These are phyloP conservation scores for Barbarea vulgaris DNA, from an alignment of 345 rosid genomes.

Conservation along the genomic window DNA sequence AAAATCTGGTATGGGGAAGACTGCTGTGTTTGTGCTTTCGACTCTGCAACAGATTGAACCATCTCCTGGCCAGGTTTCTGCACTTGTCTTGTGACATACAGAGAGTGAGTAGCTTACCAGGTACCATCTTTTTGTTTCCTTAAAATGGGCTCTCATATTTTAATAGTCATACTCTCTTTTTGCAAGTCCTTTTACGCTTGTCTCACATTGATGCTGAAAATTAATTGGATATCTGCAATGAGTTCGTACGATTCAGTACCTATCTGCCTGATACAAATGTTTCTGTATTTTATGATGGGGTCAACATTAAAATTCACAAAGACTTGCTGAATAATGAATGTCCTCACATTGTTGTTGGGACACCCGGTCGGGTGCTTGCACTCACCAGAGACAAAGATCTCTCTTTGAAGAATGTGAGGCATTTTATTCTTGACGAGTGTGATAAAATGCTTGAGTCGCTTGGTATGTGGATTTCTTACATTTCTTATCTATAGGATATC, in stretches of 20 bases:
- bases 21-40: conserved; percentile 93
- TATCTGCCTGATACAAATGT: conserved; percentile 88
- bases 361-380: conserved; percentile 94
- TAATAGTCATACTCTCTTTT: background rate
- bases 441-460: conserved; percentile 99
- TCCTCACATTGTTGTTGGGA: conserved; percentile 98
- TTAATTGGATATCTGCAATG: conserved; percentile 78
- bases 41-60: conserved; percentile 94
- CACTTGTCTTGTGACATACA: conserved; percentile 95
- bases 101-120: conserved; percentile 96
- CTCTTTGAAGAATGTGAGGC: conserved; percentile 97
- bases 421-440: conserved; percentile 98
- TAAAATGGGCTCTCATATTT: background rate
- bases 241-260: conserved; percentile 96
- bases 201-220: background rate
- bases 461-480: conserved; percentile 43
- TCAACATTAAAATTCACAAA: conserved; percentile 84
- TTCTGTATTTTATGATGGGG: conserved; percentile 97
- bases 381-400: conserved; percentile 92
- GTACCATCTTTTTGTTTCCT: conserved; percentile 27
- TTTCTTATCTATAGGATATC: background rate
- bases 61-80: conserved; percentile 85
- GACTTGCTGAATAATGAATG: conserved; percentile 96
- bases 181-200: background rate
- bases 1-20: conserved; percentile 99